These are phyloP conservation scores for Pyrenophora seminiperda DNA, from an alignment of 2,329 filamentous ascomycete species.

Conservation along the genomic window DNA sequence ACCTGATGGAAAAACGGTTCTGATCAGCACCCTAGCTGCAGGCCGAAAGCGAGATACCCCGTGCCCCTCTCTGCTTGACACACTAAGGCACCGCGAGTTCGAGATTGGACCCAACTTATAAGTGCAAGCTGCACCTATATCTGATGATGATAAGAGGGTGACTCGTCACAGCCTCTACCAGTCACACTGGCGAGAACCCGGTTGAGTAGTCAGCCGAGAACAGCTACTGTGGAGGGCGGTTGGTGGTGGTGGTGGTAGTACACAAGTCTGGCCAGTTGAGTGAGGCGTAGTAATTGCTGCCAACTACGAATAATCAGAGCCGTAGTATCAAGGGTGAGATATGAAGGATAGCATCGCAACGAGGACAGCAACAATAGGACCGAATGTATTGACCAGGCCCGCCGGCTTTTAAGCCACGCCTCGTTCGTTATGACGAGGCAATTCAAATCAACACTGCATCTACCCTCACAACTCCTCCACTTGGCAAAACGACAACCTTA, in stretches of 20 bases:
- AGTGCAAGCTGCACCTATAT: neutral
- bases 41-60: conserved; percentile 3
- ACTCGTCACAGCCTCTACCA: neutral
- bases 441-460: conserved; percentile 7
- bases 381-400: conserved; percentile 23
- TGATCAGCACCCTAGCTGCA: neutral
- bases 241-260: conserved; percentile 2
- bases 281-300: neutral
- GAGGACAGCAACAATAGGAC: conserved; percentile 19
- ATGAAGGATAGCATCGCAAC: conserved; percentile 8
- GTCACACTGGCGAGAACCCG: neutral
- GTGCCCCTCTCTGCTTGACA: neutral
- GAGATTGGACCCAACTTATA: neutral
- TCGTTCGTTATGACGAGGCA: conserved; percentile 3
- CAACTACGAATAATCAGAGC: conserved; percentile 4
- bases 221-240: neutral
- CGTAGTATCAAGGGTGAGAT: conserved; percentile 10
- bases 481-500: conserved; percentile 3
- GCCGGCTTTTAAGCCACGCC: conserved; percentile 19
- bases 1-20: conserved; percentile 22
- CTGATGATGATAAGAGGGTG: neutral
- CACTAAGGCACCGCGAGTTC: neutral
- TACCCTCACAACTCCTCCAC: conserved; percentile 2
- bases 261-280: conserved; percentile 1
- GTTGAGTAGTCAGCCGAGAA: conserved; percentile 1